phyloP scores from a whole-genome alignment of 148 eudicot genomes.

The Chenopodium quinoa region DNA sequence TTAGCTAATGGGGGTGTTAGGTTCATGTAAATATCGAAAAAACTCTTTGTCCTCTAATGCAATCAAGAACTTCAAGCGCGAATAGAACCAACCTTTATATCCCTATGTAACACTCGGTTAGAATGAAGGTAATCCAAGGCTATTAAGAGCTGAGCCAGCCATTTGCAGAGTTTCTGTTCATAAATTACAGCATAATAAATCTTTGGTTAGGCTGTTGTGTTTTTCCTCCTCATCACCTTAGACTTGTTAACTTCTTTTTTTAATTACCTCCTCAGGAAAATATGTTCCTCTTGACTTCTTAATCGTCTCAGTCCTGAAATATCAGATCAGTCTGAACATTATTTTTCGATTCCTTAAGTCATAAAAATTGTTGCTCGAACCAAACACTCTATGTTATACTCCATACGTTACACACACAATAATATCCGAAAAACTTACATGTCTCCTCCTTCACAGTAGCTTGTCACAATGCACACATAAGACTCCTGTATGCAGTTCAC shows the following conservation, averaged over 20 bases:
- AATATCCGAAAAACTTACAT: slow-evolving; percentile 52
- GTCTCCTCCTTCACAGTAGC: slow-evolving; percentile 94
- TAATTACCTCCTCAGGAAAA: slow-evolving; percentile 88
- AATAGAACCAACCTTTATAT: slow-evolving; percentile 63
- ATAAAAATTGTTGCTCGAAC: not conserved
- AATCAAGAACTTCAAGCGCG: not conserved
- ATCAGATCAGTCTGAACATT: slow-evolving; percentile 11
- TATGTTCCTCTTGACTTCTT: slow-evolving; percentile 72
- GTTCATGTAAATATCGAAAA: not conserved
- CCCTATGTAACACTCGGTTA: slow-evolving; percentile 86
- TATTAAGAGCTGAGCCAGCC: slow-evolving; percentile 83
- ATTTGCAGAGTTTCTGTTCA: slow-evolving; percentile 90
- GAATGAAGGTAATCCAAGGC: slow-evolving; percentile 95
- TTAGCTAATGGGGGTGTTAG: not conserved
- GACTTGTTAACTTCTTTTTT: not conserved
- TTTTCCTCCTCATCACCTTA: not conserved
- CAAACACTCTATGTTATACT: not conserved
- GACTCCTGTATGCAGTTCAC: slow-evolving; percentile 40
- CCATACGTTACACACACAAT: not conserved
- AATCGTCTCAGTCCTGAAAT: slow-evolving; percentile 58
- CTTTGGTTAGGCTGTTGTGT: not conserved
- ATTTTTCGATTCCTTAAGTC: not conserved
- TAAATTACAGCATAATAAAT: slow-evolving; percentile 2
- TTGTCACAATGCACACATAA: slow-evolving; percentile 74
- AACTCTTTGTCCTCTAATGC: not conserved